A percentile compares a stretch with the other conserved stretches of the same genome.
phyloP scores from a whole-genome alignment of 106 monocot species.

The Gastrodia elata region DNA sequence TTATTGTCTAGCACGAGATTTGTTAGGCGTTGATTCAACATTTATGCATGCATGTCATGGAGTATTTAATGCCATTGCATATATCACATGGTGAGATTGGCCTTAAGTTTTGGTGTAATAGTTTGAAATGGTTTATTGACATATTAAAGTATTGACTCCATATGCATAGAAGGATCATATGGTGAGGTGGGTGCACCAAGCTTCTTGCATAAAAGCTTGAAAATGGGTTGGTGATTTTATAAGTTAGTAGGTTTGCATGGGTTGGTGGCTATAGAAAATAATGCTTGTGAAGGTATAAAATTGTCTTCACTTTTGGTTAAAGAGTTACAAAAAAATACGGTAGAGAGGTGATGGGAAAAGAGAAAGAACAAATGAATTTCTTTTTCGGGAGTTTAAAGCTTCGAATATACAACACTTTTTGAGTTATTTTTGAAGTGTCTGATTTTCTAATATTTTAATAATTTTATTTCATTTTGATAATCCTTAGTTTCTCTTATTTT shows the following conservation, averaged over 20 bases:
- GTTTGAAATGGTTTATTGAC: background rate
- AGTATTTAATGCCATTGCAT: no score
- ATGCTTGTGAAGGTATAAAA: background rate
- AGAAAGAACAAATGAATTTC: background rate
- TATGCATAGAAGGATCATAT: background rate
- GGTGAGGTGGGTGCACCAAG: background rate
- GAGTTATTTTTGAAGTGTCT: background rate
- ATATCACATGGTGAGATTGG: background rate
- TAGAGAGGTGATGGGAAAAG: background rate
- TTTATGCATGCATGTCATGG: no score
- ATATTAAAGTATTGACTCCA: background rate
- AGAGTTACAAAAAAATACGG: background rate
- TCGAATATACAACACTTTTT: background rate
- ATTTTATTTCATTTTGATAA: background rate
- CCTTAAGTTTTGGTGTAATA: background rate
- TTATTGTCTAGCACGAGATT: no score
- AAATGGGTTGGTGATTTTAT: background rate
- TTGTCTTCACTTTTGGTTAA: background rate
- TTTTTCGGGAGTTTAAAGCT: background rate
- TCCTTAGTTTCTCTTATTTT: background rate
- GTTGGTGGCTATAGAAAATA: background rate
- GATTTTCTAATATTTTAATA: background rate
- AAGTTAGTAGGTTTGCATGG: background rate
- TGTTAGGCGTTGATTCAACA: no score
- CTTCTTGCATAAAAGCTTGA: background rate